Evolutionary conservation across 1,139 yeast genomes (phyloP), one percentile per base, ranked within the genome.

Genomic region (Sugiyamaella japonica): DNA sequence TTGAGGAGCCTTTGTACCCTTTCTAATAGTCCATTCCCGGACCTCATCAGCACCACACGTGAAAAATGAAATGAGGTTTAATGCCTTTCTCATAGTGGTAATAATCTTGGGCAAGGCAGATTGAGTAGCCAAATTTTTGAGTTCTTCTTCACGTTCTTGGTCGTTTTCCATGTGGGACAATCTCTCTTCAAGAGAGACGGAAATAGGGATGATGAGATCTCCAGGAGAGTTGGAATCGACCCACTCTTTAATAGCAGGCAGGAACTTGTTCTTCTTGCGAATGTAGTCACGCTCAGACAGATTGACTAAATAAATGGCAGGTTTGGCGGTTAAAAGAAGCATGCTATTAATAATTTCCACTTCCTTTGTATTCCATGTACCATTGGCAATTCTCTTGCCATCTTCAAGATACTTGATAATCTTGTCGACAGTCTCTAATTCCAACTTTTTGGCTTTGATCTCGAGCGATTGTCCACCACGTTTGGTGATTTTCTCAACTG

Each of bases 391-490:
- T 80, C 97, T 87, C 69, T 86, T 84, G 57, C 97, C 97, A 56
- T 76, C 78, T 75, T 93, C 87, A 70, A 93, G 82, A 67, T 87
- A 73, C 59, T 78, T 76, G 65, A 90, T 86, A 71, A 93, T 85
- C 70, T 76, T 83, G 72, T 85, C 82, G 63, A 89, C 96, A 59
- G 88, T 81, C 60, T 77, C 85, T 59, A 89, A 90, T 76, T 93
- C 97, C 73, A 89, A 97, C 77, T 87, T 89, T 83, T 87, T 86
- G 73, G 87, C 89, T 78, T 91, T 90, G 64, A 91, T 95, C 76
- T 91, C 98, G 66, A 91, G 80, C 36, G 96, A 88, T 76, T 90
- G 97, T 48, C 97, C 97, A 70, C 98, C 97, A 75, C 95, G 86
- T 58, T 66, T 66, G 61, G 95, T 86, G 68, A 89, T 80, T 76